phyloP scores from a whole-genome alignment of 202 grass and related monocot genomes.

The Cymbopogon flexuosus region DNA sequence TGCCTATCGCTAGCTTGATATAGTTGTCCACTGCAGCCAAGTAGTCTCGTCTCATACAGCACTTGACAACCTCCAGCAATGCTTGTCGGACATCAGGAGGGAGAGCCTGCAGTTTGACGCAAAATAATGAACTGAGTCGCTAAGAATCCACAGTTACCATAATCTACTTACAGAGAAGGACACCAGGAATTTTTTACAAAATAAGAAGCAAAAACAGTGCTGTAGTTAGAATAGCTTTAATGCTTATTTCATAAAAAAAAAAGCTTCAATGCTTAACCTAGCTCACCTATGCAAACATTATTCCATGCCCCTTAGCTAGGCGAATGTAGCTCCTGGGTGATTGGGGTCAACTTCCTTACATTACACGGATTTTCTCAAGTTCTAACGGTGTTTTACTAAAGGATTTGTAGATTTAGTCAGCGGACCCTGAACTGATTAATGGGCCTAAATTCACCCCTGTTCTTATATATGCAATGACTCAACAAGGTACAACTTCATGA shows the following conservation, averaged over 20 bases:
- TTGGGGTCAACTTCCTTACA: neutral
- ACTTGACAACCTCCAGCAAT: constrained; percentile 41
- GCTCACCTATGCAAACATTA: neutral
- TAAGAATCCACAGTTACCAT: too few relatives aligned
- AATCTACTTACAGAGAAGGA: too few relatives aligned
- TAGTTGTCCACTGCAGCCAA: constrained; percentile 57
- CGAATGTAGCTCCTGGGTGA: neutral
- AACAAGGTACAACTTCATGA: neutral
- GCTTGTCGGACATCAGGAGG: constrained; percentile 40
- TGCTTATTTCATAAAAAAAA: too few relatives aligned
- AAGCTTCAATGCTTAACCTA: neutral
- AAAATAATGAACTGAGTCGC: neutral
- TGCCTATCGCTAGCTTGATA: constrained; percentile 71
- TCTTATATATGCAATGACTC: neutral
- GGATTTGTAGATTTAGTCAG: neutral
- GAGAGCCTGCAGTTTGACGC: constrained; percentile 35
- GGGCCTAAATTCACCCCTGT: neutral
- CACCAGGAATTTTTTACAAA: too few relatives aligned
- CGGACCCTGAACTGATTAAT: neutral
- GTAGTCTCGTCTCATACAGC: constrained; percentile 62
- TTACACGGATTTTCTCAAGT: neutral
- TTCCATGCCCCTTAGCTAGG: neutral
- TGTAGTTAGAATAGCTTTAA: too few relatives aligned
- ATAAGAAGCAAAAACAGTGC: too few relatives aligned
- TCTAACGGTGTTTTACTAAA: neutral